Evolutionary conservation across 2,329 filamentous ascomycete genomes (phyloP).

Genomic region (Monosporascus sp.): DNA sequence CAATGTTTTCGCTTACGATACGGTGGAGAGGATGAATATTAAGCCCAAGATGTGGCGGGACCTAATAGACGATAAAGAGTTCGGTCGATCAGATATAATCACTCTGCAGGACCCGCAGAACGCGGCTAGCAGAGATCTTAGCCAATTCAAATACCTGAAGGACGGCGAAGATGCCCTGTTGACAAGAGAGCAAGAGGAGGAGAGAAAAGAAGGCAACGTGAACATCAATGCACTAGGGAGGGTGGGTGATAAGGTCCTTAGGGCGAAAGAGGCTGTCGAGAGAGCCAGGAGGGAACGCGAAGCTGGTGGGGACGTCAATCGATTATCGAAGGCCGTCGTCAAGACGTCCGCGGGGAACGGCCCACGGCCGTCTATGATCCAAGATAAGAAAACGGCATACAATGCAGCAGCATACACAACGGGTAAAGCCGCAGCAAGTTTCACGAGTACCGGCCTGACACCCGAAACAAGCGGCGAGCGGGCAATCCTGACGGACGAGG

Average conservation of each 20-base stretch:
- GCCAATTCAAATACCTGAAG: slow-evolving; percentile 81
- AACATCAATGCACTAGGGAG: slow-evolving; percentile 78
- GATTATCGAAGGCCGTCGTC: slow-evolving; percentile 39
- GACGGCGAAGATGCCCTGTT: slow-evolving; percentile 69
- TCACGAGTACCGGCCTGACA: slow-evolving; percentile 91
- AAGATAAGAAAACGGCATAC: slow-evolving; percentile 60
- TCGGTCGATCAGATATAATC: slow-evolving; percentile 87
- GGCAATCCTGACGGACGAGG: slow-evolving; percentile 84
- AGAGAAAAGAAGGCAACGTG: slow-evolving; percentile 62
- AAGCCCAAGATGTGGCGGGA: slow-evolving; percentile 96
- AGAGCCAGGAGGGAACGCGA: slow-evolving; percentile 74
- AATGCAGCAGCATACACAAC: slow-evolving; percentile 91
- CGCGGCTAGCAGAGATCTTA: slow-evolving; percentile 73
- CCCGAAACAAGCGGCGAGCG: slow-evolving; percentile 85
- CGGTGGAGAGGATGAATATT: slow-evolving; percentile 89
- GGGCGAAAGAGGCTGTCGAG: slow-evolving; percentile 90
- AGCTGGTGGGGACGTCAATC: slow-evolving; percentile 54
- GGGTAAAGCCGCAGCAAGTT: slow-evolving; percentile 84
- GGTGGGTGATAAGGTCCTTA: slow-evolving; percentile 74
- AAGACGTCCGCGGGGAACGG: slow-evolving; percentile 27
- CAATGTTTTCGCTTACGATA: slow-evolving; percentile 96
- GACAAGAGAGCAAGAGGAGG: slow-evolving; percentile 65
- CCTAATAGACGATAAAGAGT: slow-evolving; percentile 80
- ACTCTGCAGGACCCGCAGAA: slow-evolving; percentile 96
- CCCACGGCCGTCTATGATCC: slow-evolving; percentile 41